Conservation (phyloP, 2,329 filamentous ascomycete species). For the Neonectria ditissima region DNA sequence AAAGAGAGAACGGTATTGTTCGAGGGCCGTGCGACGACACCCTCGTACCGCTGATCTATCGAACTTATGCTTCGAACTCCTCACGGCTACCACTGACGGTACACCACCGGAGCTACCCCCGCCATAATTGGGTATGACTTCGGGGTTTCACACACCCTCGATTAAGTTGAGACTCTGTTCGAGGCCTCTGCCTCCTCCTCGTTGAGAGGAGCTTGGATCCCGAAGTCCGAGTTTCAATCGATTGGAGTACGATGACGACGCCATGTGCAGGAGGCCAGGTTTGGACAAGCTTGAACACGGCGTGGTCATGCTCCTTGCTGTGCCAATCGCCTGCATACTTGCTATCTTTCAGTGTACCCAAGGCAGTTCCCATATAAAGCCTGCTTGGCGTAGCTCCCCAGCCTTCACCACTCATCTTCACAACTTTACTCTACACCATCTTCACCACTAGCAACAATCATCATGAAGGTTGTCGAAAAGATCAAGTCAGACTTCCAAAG, state of each 20-base stretch:
- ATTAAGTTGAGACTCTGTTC: not conserved
- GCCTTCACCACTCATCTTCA: not conserved
- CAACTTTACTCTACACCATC: not conserved
- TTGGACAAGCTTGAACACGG: not conserved
- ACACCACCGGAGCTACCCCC: conserved; percentile 9
- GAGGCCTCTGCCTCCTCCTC: not conserved
- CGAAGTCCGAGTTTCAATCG: conserved; percentile 27
- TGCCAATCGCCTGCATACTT: not conserved
- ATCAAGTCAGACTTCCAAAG: conserved; percentile 33
- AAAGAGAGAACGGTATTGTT: conserved; percentile 8
- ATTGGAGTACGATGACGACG: not conserved
- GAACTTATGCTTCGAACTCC: not conserved
- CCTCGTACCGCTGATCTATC: not conserved
- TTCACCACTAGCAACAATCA: not conserved
- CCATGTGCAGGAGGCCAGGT: not conserved
- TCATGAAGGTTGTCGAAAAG: conserved; percentile 40
- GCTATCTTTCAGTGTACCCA: not conserved
- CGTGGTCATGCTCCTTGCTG: no score
- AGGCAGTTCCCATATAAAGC: not conserved
- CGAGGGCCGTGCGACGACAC: not conserved
- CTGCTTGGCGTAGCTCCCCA: not conserved
- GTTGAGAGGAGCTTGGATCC: conserved; percentile 7
- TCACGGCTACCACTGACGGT: conserved; percentile 12
- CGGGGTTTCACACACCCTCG: conserved; percentile 2
- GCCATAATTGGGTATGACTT: not conserved